Evolutionary conservation across 2,329 filamentous ascomycete species (phyloP).

Genomic region (Catunica adiposa): DNA sequence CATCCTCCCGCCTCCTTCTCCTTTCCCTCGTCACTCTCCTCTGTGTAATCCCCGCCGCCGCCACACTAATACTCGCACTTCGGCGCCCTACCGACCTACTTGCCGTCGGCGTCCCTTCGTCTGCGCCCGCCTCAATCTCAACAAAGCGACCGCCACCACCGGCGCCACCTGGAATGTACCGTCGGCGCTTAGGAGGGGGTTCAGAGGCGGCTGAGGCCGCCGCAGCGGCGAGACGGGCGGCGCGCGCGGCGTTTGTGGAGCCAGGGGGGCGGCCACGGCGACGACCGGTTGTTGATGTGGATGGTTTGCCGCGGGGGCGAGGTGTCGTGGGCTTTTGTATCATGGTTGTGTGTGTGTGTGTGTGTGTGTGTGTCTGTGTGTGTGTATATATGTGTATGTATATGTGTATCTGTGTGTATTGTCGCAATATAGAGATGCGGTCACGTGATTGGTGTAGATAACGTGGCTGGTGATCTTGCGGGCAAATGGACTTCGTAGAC

Average conservation of each 20-base stretch:
- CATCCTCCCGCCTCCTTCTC: constrained; percentile 34
- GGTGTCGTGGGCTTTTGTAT: constrained; percentile 13
- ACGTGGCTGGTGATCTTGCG: background rate
- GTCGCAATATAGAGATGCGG: background rate
- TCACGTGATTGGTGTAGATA: background rate
- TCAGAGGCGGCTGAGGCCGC: constrained; percentile 28
- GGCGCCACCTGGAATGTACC: constrained; percentile 74
- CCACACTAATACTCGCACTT: constrained; percentile 21
- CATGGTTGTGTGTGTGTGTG: constrained; percentile 5
- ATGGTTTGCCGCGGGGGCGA: constrained; percentile 25
- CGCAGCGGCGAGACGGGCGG: constrained; percentile 23
- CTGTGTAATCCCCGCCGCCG: constrained; percentile 21
- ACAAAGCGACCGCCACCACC: constrained; percentile 75
- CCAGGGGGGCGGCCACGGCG: constrained; percentile 32
- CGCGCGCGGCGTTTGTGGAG: constrained; percentile 26
- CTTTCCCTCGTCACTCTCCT: constrained; percentile 39
- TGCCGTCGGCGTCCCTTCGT: constrained; percentile 10
- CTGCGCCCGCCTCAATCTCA: constrained; percentile 39
- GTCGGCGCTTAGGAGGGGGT: constrained; percentile 51
- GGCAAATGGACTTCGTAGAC: background rate
- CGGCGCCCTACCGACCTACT: constrained; percentile 20
- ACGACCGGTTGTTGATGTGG: constrained; percentile 23
- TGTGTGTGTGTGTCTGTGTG: background rate
- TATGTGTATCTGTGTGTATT: background rate
- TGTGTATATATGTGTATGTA: background rate